Conservation (phyloP, 371 early-diverging fungal genomes). For the Zychaea mexicana region DNA sequence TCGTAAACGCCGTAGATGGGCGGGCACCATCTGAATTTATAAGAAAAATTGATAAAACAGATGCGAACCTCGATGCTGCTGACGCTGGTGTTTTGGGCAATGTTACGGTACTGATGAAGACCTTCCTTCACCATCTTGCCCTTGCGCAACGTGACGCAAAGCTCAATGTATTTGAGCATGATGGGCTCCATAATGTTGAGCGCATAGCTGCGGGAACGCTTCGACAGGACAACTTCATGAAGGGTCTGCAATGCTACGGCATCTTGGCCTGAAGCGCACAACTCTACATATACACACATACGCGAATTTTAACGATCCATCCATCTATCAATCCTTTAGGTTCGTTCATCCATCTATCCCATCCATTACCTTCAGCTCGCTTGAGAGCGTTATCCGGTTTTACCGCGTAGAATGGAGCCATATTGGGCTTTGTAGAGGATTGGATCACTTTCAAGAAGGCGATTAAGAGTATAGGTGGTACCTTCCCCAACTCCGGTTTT, state of each 20-base stretch:
- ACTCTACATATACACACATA: too few relatives aligned
- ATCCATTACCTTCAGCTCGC: conserved; percentile 49
- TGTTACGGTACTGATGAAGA: conserved; percentile 95
- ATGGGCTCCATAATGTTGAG: conserved; percentile 87
- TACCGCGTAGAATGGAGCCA: conserved; percentile 53
- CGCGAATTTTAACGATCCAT: conserved; percentile 3
- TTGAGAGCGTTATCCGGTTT: conserved; percentile 55
- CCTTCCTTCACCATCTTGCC: conserved; percentile 95
- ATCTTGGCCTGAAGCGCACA: conserved; percentile 88
- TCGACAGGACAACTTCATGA: conserved; percentile 89
- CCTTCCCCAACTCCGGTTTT: too few relatives aligned
- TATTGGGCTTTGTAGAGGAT: conserved; percentile 2
- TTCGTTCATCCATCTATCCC: conserved; percentile 23
- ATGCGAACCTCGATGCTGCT: conserved; percentile 85
- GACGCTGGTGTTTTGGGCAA: conserved; percentile 93
- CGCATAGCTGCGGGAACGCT: conserved; percentile 82
- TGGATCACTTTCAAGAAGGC: not conserved
- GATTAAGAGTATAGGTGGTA: too few relatives aligned
- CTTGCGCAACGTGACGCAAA: conserved; percentile 86
- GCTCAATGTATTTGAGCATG: conserved; percentile 90
- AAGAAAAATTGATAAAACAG: too few relatives aligned
- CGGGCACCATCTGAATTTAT: too few relatives aligned
- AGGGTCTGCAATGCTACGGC: conserved; percentile 87
- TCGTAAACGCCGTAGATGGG: too few relatives aligned
- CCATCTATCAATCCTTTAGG: conserved; percentile 21